Evolutionary conservation across 805 yeast genomes (phyloP).

Genomic region (Candida sithepensis): DNA sequence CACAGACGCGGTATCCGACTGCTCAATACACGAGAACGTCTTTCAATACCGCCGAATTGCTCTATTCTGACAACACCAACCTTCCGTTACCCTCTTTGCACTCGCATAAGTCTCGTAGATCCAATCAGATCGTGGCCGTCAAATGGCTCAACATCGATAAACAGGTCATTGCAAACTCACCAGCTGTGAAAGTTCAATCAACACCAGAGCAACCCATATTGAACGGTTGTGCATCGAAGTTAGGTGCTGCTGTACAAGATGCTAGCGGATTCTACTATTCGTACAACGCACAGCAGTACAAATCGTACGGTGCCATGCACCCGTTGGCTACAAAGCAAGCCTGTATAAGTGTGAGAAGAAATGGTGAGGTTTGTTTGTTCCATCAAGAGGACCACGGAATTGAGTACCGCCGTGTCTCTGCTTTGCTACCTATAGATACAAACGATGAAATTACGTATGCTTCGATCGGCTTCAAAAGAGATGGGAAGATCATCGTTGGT

Average conservation of each 20-base stretch:
- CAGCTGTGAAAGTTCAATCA: constrained; percentile 42
- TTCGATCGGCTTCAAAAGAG: constrained; percentile 50
- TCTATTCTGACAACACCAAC: constrained; percentile 38
- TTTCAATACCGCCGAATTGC: constrained; percentile 39
- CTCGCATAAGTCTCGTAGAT: constrained; percentile 17
- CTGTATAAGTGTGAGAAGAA: constrained; percentile 58
- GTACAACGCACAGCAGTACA: constrained; percentile 59
- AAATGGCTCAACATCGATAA: constrained; percentile 78
- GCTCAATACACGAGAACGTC: constrained; percentile 38
- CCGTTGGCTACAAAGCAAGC: constrained; percentile 70
- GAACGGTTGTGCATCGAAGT: constrained; percentile 34
- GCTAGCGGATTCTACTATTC: constrained; percentile 35
- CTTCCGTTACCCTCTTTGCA: constrained; percentile 24
- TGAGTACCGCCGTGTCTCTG: constrained; percentile 45
- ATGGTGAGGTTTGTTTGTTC: constrained; percentile 58
- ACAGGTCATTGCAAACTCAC: constrained; percentile 55
- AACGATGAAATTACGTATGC: constrained; percentile 32
- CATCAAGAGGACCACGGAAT: constrained; percentile 63
- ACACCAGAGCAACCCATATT: constrained; percentile 23
- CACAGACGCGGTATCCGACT: constrained; percentile 8
- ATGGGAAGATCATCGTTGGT: constrained; percentile 42
- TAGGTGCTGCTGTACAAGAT: constrained; percentile 35
- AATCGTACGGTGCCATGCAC: constrained; percentile 60
- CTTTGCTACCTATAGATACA: constrained; percentile 29
- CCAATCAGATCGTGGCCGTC: constrained; percentile 42